Evolutionary conservation across 208 protist species (phyloP), one percentile per base, ranked within the genome.

Genomic region (Zelonia costaricensis): DNA sequence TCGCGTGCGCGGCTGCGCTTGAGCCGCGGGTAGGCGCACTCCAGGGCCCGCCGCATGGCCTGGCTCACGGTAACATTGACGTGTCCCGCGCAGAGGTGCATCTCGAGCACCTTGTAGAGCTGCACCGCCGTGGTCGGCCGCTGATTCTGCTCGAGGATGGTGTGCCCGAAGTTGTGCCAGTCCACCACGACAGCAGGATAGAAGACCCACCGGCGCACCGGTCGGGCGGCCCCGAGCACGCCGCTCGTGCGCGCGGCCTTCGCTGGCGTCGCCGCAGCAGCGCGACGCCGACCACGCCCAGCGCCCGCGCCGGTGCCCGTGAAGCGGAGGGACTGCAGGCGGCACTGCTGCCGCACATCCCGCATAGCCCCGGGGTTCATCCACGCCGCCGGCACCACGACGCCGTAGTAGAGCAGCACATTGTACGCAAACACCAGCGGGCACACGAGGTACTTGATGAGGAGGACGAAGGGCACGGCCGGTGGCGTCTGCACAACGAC

Each of bases 131-230:
- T 13, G n/a, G 39, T 59, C 16, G 84, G 84, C 6, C 88, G 75
- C 20, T 77, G 62, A 15, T 73, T 78, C 27, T 71, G 70, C 38
- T 83, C 38, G 20, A 97, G 69, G 39, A 97, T 86, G 10, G 88
- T 96, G 69, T 88, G 91, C 28, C 93, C 93, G 44, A 87, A 90
- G 75, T 97, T 97, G 71, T 97, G 93, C 88, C 88, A 97, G 62
- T 97, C 93, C 38, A 97, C 88, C 4, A 93, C 62, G 31, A 97
- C 27, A 35, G 74, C 57, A 20, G 88, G 88, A 40, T 68, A 80
- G 62, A 82, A 81, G 12, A 80, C 60, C 59, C 58, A 74, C 12
- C 49, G 31, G 3, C 69, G 69, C 10, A 45, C n/a, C 15, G 30
- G 38, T 25, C 3, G 33, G 45, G 33, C 20, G 0, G 43, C 28